Evolutionary conservation across 2,329 filamentous ascomycete genomes (phyloP).

Genomic region (Fusarium pilosicola): DNA sequence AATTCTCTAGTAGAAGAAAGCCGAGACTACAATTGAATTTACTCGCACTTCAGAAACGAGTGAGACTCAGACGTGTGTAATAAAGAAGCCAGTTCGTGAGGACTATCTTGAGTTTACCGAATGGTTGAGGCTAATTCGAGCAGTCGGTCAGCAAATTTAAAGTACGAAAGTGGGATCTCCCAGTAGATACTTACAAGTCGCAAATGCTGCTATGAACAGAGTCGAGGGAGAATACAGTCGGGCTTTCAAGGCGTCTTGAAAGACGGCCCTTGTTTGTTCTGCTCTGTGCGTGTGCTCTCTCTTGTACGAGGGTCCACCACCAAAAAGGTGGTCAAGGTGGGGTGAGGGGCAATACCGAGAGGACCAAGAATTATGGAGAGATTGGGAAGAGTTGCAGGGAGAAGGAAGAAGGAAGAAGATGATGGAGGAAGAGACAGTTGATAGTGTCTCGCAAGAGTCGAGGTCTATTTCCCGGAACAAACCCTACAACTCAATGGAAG

Average conservation of each 20-base stretch:
- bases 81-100: conserved; percentile 10
- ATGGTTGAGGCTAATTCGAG: not conserved
- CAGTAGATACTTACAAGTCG: not conserved
- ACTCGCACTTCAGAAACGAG: conserved; percentile 1
- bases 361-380: conserved; percentile 27
- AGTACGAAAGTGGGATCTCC: not conserved
- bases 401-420: conserved; percentile 22
- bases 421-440: conserved; percentile 20
- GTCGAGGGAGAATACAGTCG: not conserved
- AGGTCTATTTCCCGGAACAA: conserved; percentile 13
- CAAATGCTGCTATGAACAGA: not conserved
- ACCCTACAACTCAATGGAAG: not conserved
- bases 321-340: conserved; percentile 25
- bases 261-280: conserved; percentile 35
- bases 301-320: conserved; percentile 35
- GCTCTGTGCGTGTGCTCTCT: conserved; percentile 15
- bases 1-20: conserved; percentile 7
- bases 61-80: not conserved
- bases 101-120: not conserved
- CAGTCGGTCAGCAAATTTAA: not conserved
- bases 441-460: conserved; percentile 20
- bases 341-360: conserved; percentile 29
- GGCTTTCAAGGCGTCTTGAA: conserved; percentile 13
- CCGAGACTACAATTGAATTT: not conserved
- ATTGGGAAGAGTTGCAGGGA: conserved; percentile 24